Conservation (phyloP, 768 basidiomycete species). For the Plicaturopsis crispa region DNA sequence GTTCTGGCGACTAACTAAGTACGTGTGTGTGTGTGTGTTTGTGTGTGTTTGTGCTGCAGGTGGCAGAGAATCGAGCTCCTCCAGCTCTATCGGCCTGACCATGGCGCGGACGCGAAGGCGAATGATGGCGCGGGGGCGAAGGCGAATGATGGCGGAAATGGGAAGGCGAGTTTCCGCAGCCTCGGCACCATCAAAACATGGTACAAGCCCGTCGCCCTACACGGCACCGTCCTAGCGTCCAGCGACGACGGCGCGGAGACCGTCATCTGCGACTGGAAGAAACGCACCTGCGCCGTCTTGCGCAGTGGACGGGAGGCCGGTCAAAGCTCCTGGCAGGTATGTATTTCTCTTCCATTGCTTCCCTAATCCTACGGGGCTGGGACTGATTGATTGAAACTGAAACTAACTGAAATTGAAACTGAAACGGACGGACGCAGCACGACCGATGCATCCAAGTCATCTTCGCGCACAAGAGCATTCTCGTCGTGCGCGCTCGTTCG, state of each 20-base stretch:
- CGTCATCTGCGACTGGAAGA: conserved; percentile 49
- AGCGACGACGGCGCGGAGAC: conserved; percentile 45
- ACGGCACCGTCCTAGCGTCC: conserved; percentile 45
- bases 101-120: no score
- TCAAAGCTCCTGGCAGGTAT: conserved; percentile 25
- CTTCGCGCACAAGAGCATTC: conserved; percentile 35
- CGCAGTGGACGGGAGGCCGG: conserved; percentile 23
- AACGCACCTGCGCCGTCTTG: conserved; percentile 37
- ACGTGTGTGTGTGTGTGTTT: no score
- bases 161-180: conserved; percentile 19
- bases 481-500: conserved; percentile 54
- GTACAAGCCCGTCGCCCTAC: conserved; percentile 39
- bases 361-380: conserved; percentile 2
- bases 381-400: not conserved
- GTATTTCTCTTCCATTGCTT: not conserved
- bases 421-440: conserved; percentile 19
- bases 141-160: conserved; percentile 13
- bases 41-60: no score
- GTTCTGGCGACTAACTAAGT: conserved; percentile 12
- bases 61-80: no score
- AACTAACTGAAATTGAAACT: not conserved
- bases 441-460: conserved; percentile 48
- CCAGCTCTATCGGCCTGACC: no score
- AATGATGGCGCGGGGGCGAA: no score
- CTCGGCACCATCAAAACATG: conserved; percentile 28